Percentiles rank a stretch among this genome's conserved stretches.
phyloP scores from a whole-genome alignment of 805 yeast species.

The Priceomyces castillae region DNA sequence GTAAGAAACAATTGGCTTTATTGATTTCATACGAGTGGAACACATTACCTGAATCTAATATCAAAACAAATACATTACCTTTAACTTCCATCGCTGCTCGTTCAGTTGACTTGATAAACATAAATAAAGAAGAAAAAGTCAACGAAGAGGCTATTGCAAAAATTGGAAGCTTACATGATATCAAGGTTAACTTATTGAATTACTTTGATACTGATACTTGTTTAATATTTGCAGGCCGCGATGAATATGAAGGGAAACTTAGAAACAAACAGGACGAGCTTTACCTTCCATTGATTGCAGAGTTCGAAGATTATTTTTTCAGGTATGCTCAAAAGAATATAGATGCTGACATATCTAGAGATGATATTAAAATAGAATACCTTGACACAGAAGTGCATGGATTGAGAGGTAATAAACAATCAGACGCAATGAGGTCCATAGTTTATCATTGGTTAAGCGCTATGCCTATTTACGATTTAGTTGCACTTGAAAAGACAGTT shows the following conservation, averaged over 20 bases:
- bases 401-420: slow-evolving; percentile 75
- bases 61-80: slow-evolving; percentile 80
- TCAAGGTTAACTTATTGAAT: slow-evolving; percentile 61
- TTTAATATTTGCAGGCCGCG: slow-evolving; percentile 74
- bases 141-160: slow-evolving; percentile 53
- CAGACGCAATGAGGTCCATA: slow-evolving; percentile 53
- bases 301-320: slow-evolving; percentile 61
- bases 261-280: slow-evolving; percentile 75
- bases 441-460: slow-evolving; percentile 63
- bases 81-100: slow-evolving; percentile 84
- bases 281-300: slow-evolving; percentile 70
- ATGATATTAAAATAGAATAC: slow-evolving; percentile 44
- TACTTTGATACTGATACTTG: slow-evolving; percentile 94
- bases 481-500: slow-evolving; percentile 88
- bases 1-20: slow-evolving; percentile 63
- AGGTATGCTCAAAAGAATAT: slow-evolving; percentile 29
- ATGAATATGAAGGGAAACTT: slow-evolving; percentile 80
- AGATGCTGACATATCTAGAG: slow-evolving; percentile 20
- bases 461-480: slow-evolving; percentile 72
- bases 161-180: slow-evolving; percentile 57
- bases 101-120: slow-evolving; percentile 65
- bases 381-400: slow-evolving; percentile 84
- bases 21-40: slow-evolving; percentile 88
- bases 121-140: slow-evolving; percentile 24
- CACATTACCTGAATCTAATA: slow-evolving; percentile 56